phyloP scores from a whole-genome alignment of 345 rosid genomes.

The Pistacia atlantica region DNA sequence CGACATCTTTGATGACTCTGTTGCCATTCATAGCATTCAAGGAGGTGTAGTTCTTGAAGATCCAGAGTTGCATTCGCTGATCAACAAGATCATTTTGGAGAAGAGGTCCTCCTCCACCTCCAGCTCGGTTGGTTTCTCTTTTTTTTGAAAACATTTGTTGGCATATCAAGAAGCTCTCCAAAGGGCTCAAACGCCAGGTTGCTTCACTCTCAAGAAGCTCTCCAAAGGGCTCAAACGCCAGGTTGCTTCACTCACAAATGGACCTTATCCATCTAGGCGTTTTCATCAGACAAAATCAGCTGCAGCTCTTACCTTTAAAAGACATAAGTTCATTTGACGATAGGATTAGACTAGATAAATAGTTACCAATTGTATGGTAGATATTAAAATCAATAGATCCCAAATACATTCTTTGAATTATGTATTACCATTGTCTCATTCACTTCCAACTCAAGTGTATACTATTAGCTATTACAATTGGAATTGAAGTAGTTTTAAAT shows the following conservation, averaged over 20 bases:
- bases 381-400: no score
- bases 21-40: slow-evolving; percentile 83
- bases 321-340: no score
- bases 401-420: no score
- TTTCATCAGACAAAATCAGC: no score
- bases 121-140: slow-evolving; percentile 36
- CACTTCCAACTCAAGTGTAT: no score
- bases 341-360: no score
- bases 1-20: slow-evolving; percentile 75
- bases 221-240: slow-evolving; percentile 61
- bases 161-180: slow-evolving; percentile 29
- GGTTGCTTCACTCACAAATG: slow-evolving; percentile 48
- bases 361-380: no score
- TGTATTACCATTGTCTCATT: no score
- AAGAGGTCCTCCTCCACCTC: slow-evolving; percentile 30
- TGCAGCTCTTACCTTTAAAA: no score
- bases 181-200: slow-evolving; percentile 60
- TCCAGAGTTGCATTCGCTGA: slow-evolving; percentile 67
- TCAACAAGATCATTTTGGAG: slow-evolving; percentile 59
- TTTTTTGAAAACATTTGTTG: slow-evolving; percentile 70
- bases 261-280: slow-evolving; percentile 22
- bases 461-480: no score
- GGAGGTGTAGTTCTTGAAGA: slow-evolving; percentile 41
- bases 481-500: no score
- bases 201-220: slow-evolving; percentile 34